These are phyloP conservation scores for Coemansia sp. DNA, from an alignment of 192 early-diverging fungal species.

Conservation along the genomic window DNA sequence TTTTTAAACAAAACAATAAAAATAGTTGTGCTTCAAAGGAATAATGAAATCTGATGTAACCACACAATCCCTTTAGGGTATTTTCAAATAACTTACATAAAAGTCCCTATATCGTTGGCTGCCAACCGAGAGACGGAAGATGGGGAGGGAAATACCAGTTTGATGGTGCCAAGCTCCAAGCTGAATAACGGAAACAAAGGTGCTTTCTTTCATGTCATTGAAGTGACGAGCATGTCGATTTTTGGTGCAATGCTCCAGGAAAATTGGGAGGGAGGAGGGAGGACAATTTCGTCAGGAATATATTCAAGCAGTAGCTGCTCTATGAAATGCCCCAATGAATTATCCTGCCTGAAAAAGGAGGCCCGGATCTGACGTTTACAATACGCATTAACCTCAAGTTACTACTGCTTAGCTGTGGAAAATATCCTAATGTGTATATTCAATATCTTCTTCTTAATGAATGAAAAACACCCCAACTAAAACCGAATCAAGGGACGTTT, in stretches of 20 bases:
- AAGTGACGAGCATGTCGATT: background rate
- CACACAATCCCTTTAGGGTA: no score
- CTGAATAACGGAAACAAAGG: background rate
- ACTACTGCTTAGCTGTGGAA: background rate
- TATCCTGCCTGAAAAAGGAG: background rate
- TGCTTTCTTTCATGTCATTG: background rate
- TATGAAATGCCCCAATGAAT: background rate
- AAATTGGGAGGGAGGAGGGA: background rate
- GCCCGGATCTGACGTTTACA: background rate
- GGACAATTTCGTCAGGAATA: background rate
- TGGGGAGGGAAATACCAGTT: no score
- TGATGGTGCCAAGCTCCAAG: no score
- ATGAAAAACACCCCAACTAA: background rate
- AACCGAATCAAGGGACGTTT: background rate
- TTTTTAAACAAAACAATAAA: no score
- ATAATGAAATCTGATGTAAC: no score
- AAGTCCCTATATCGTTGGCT: no score
- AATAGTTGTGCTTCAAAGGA: no score
- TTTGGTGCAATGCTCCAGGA: slow-evolving; percentile 2
- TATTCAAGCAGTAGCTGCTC: background rate
- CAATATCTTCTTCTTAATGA: background rate
- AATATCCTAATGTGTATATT: background rate
- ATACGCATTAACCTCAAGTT: background rate
- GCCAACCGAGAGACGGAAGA: no score
- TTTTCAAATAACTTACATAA: no score